phyloP scores from a whole-genome alignment of 768 basidiomycete genomes.

The Collybia mongolica region DNA sequence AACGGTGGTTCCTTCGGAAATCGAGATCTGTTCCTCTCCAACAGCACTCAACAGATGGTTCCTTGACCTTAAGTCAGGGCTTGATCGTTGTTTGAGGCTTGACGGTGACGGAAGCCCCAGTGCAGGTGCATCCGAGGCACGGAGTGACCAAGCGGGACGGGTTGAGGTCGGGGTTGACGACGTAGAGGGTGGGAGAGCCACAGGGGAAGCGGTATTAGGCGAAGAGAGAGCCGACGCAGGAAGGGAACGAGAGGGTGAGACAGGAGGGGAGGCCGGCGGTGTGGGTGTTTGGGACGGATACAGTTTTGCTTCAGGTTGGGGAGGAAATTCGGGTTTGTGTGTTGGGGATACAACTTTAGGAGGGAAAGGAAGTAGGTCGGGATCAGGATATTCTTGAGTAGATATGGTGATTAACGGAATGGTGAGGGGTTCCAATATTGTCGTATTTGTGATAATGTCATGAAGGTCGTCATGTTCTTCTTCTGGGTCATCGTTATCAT shows the following conservation, averaged over 20 bases:
- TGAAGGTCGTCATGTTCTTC: constrained; percentile 5
- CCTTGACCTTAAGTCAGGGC: constrained; percentile 4
- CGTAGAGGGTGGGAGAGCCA: not conserved
- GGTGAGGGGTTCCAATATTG: not conserved
- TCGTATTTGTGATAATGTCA: constrained; percentile 1
- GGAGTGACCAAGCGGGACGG: constrained; percentile 37
- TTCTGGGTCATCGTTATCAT: constrained; percentile 8
- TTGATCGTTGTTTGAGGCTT: not conserved
- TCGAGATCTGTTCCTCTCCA: not conserved
- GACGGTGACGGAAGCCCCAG: constrained; percentile 28
- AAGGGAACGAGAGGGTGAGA: not conserved
- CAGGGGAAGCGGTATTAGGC: not conserved
- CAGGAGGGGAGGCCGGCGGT: constrained; percentile 41
- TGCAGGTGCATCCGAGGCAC: constrained; percentile 40
- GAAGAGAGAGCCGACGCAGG: not conserved
- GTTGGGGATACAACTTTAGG: constrained; percentile 4
- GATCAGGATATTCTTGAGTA: constrained; percentile 32
- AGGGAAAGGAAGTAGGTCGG: constrained; percentile 32
- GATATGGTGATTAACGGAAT: not conserved
- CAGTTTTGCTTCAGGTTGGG: constrained; percentile 2
- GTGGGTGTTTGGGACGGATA: constrained; percentile 35
- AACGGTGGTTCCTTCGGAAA: not conserved
- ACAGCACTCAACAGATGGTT: not conserved
- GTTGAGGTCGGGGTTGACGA: not conserved
- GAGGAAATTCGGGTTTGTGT: constrained; percentile 13